A percentile compares a stretch with the other conserved stretches of the same genome.
Evolutionary conservation across 1,139 yeast genomes (phyloP).

Genomic region (Taphrina betulina): DNA sequence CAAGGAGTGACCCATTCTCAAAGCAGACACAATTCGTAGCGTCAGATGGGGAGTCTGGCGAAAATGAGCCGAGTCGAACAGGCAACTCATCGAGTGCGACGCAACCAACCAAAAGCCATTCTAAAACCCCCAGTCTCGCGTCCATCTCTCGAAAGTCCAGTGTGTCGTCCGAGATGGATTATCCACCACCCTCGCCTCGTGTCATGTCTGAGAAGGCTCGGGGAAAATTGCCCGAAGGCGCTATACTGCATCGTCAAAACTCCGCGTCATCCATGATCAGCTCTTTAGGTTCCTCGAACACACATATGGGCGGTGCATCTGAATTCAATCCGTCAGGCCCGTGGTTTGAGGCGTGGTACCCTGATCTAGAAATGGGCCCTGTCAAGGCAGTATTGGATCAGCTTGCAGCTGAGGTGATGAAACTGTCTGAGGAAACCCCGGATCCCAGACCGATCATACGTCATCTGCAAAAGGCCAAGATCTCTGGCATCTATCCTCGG

Average conservation of each 20-base stretch:
- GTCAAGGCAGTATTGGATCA: constrained; percentile 29
- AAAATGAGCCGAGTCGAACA: neutral
- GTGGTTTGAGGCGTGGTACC: constrained; percentile 37
- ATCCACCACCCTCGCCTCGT: constrained; percentile 46
- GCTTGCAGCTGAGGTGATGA: constrained; percentile 27
- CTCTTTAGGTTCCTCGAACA: constrained; percentile 8
- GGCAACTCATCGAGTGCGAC: too few species aligned
- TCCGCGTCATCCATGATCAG: constrained; percentile 10
- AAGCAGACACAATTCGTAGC: neutral
- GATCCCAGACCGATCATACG: constrained; percentile 31
- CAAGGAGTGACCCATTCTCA: neutral
- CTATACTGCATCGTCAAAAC: constrained; percentile 33
- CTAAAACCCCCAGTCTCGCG: neutral
- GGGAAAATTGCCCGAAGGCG: constrained; percentile 57
- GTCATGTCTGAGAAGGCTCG: constrained; percentile 64
- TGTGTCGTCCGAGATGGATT: constrained; percentile 10
- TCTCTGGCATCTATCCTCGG: constrained; percentile 38
- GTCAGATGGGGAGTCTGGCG: neutral
- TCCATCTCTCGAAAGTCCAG: constrained; percentile 5
- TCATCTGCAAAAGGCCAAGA: constrained; percentile 14
- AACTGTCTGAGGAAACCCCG: constrained; percentile 15
- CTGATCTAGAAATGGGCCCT: constrained; percentile 34
- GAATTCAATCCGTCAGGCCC: constrained; percentile 34
- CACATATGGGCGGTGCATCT: neutral
- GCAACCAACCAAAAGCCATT: neutral